Conservation (phyloP, 108 stramenopile species). For the Stephanodiscus minutulus region DNA sequence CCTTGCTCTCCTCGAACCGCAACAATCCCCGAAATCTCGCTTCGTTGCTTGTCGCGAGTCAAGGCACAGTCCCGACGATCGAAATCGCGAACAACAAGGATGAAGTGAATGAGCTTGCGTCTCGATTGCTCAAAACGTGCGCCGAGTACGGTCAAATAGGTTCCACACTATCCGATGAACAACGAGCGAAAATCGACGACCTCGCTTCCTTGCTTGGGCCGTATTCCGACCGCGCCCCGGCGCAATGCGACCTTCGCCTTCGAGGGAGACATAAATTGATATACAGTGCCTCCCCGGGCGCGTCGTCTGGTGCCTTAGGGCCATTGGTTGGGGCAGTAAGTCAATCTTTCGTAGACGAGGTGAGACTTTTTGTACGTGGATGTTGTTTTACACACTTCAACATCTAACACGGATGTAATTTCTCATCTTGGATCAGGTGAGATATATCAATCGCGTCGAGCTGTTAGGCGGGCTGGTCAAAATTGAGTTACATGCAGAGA, state of each 20-base stretch:
- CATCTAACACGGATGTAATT: too few species aligned
- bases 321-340: constrained; percentile 43
- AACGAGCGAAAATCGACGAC: constrained; percentile 26
- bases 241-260: constrained; percentile 13
- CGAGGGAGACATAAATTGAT: constrained; percentile 24
- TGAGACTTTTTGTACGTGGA: background rate
- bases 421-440: too few species aligned
- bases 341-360: constrained; percentile 41
- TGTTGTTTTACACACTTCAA: too few species aligned
- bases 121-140: constrained; percentile 22
- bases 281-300: constrained; percentile 38
- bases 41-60: too few species aligned
- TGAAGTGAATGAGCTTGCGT: constrained; percentile 8
- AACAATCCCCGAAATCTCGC: too few species aligned
- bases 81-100: too few species aligned
- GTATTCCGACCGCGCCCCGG: constrained; percentile 25
- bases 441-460: constrained; percentile 43
- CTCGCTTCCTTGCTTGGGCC: constrained; percentile 20
- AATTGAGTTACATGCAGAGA: constrained; percentile 35
- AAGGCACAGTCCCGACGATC: too few species aligned
- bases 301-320: constrained; percentile 41
- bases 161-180: constrained; percentile 15
- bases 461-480: constrained; percentile 32
- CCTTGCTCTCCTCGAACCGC: too few species aligned
- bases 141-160: constrained; percentile 30